phyloP scores from a whole-genome alignment of 495 filamentous ascomycete genomes.

The Xylaria palmicola region DNA sequence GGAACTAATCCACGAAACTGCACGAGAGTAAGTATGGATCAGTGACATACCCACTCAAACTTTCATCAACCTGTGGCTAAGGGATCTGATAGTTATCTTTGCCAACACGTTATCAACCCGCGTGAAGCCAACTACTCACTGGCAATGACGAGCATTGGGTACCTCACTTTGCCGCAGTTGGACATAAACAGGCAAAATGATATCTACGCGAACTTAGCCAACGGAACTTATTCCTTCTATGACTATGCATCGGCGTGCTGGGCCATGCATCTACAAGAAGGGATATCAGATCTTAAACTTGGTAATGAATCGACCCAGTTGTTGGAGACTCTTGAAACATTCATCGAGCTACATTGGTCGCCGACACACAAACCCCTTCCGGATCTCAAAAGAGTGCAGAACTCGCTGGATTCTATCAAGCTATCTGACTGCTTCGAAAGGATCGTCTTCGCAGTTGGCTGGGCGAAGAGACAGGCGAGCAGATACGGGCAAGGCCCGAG shows the following conservation, averaged over 20 bases:
- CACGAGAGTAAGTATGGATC: slow-evolving; percentile 39
- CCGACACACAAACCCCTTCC: slow-evolving; percentile 1
- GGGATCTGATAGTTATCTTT: not conserved
- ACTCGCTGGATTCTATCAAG: not conserved
- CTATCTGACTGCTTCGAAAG: not conserved
- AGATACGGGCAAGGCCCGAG: slow-evolving; percentile 5
- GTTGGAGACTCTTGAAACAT: slow-evolving; percentile 24
- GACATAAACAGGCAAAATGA: not conserved
- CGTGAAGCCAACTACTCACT: not conserved
- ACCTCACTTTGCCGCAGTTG: slow-evolving; percentile 11
- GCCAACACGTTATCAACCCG: not conserved
- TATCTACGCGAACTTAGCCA: slow-evolving; percentile 1
- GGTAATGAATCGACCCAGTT: not conserved
- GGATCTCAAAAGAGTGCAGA: not conserved
- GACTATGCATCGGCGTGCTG: slow-evolving; percentile 43
- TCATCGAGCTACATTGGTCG: slow-evolving; percentile 22
- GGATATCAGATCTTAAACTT: not conserved
- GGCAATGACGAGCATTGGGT: slow-evolving; percentile 3
- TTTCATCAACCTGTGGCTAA: not conserved
- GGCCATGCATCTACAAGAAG: slow-evolving; percentile 34
- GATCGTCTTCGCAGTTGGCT: slow-evolving; percentile 12
- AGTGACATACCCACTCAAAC: not conserved
- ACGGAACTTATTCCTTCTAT: slow-evolving; percentile 34
- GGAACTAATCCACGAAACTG: slow-evolving; percentile 45
- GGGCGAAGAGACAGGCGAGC: slow-evolving; percentile 10